Evolutionary conservation across 2,329 filamentous ascomycete species (phyloP).

Genomic region (Aspergillus tanneri): DNA sequence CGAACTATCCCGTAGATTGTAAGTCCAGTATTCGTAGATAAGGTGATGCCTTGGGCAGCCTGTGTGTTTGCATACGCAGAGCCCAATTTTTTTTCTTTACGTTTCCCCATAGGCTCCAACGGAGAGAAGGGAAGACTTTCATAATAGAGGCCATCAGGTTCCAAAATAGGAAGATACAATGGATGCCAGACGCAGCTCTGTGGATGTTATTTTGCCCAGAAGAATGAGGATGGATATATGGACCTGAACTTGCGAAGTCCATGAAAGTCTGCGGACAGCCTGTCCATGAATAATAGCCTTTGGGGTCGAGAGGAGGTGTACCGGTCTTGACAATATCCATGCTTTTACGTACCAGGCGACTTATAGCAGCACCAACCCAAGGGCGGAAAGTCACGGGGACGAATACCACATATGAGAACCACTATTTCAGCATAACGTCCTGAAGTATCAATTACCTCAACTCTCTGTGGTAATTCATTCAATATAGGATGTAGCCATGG

Average conservation of each 20-base stretch:
- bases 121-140: not conserved
- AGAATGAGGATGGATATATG: conserved; percentile 6
- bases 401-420: conserved; percentile 14
- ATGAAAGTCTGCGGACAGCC: conserved; percentile 15
- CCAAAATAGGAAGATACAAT: conserved; percentile 8
- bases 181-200: conserved; percentile 15
- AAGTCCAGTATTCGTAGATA: conserved; percentile 12
- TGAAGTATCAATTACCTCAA: not conserved
- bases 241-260: conserved; percentile 11
- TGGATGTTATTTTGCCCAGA: not conserved
- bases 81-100: conserved; percentile 4
- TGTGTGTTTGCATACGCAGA: conserved; percentile 12
- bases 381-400: conserved; percentile 11
- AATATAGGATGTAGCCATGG: conserved; percentile 21
- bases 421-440: conserved; percentile 6
- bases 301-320: conserved; percentile 8
- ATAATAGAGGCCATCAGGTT: conserved; percentile 10
- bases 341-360: conserved; percentile 9
- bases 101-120: conserved; percentile 3
- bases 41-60: conserved; percentile 13
- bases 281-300: conserved; percentile 15
- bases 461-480: conserved; percentile 9
- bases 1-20: conserved; percentile 6
- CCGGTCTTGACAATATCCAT: not conserved
- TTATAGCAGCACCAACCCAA: conserved; percentile 13